Evolutionary conservation across 768 basidiomycete genomes (phyloP), one percentile per base, ranked within the genome.

Genomic region (Kwoniella heveanensis): DNA sequence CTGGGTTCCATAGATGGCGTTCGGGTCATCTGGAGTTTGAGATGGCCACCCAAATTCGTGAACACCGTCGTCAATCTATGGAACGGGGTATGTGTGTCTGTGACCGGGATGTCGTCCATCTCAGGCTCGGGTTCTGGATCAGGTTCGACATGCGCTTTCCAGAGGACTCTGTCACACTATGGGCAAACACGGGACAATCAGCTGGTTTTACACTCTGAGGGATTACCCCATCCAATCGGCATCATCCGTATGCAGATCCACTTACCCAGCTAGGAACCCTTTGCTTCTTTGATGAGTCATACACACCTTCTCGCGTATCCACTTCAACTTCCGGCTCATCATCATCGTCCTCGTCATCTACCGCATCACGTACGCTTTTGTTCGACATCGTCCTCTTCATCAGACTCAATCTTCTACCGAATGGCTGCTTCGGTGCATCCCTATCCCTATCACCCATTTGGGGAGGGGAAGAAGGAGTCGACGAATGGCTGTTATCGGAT

Each of bases 221-320:
- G 32, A 32, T n/a, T n/a, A n/a, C n/a, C n/a, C n/a, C n/a, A n/a
- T n/a, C n/a, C n/a, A n/a, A n/a, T n/a, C n/a, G n/a, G n/a, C n/a
- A n/a, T n/a, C n/a, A 36, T 36, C 32, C 13, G 32, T 36, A 17
- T 44, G 39, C 8, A 9, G 17, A 44, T 1, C 15, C 29, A 68
- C 78, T 67, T 46, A 79, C 78, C 78, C 79, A 80, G 60, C 79
- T 80, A 0, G 79, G 79, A 1, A 80, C 79, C 25, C 79, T 57
- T 57, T 80, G 77, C 63, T 80, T 80, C 52, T 78, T 77, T 5
- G 76, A 77, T 25, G 68, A 73, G 57, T 80, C 79, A 57, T 80
- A 80, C 6, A 78, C 73, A 0, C 79, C 79, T 57, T 76, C 71
- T 17, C 79, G 47, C 19, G 55, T 67, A 66, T 80, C 79, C 57